Base-by-base conservation (phyloP, 495 filamentous ascomycete species). In the Xylaria sp. region DNA sequence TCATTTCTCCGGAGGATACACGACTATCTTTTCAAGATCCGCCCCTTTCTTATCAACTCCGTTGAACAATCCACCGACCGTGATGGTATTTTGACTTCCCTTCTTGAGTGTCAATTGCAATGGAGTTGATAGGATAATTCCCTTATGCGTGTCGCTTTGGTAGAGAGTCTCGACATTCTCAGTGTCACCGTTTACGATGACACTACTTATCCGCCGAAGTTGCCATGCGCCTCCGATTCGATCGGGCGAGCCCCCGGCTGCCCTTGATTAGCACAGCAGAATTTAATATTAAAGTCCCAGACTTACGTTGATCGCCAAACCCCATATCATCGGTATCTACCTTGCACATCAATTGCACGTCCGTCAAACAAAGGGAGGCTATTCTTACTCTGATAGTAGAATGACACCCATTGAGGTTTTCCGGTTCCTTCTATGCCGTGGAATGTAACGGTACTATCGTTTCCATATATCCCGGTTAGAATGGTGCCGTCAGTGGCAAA, bases 351-450 rank as follows among this genome's bases (percentile, higher is more conserved):
- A 61, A 55, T 48, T 46, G 12, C 15, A 8, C 15, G 48, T 5
- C 41, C 29, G 24, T 52, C 14, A 19, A 0, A 19, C n/a, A 5
- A 33, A 29, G 29, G 57, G 29, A 57, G 40, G 44, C 5, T 1
- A 19, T 64, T 67, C 61, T 75, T 48, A 81, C 78, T 83, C 65
- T 83, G 81, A 61, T 87, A 87, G 69, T 87, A 85, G 74, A 88
- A 87, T 0, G 86, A 87, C 15, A 88, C 79, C 85, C 84, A 88
- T 80, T 88, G 86, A 2, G 82, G 82, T 46, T 83, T 80, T 24
- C 85, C 86, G 7, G 81, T 76, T 8, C 86, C 86, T 67, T 84
- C 74, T 24, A 88, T 82, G 4, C 74, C 76, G 15, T 82, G 73
- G 70, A 88, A 86, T 2, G 82, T 87, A 31, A 86, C 80, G 0